These are phyloP conservation scores for Sanghuangporus sanghuang DNA, from an alignment of 1,284 basidiomycete genomes.

Conservation along the genomic window DNA sequence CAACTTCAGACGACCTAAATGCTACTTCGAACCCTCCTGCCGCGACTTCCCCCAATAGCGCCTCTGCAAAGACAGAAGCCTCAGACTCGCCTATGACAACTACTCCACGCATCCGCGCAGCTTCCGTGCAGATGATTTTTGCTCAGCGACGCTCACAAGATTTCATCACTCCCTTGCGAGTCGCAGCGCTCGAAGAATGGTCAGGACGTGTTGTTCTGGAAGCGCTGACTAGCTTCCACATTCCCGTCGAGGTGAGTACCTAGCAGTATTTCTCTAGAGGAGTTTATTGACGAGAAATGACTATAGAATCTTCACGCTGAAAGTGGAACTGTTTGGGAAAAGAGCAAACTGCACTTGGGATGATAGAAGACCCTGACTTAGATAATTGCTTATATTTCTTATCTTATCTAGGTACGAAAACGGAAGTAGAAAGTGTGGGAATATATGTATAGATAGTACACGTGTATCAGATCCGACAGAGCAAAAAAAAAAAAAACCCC, in stretches of 20 bases:
- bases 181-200: conserved; percentile 63
- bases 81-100: conserved; percentile 12
- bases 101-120: conserved; percentile 52
- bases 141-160: conserved; percentile 71
- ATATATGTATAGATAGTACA: background rate
- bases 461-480: background rate
- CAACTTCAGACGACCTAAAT: conserved; percentile 22
- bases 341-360: background rate
- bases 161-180: conserved; percentile 72
- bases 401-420: too few relatives aligned
- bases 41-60: background rate
- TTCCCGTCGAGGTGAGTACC: conserved; percentile 40
- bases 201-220: conserved; percentile 49
- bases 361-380: background rate
- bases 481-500: background rate
- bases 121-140: conserved; percentile 80
- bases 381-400: too few relatives aligned
- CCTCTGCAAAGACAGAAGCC: background rate
- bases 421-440: background rate
- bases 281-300: background rate
- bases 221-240: conserved; percentile 35
- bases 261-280: conserved; percentile 25
- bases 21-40: conserved; percentile 20
- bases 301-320: conserved; percentile 38
- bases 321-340: conserved; percentile 41